Conservation (phyloP, 345 rosid species). For the Populus alba region DNA sequence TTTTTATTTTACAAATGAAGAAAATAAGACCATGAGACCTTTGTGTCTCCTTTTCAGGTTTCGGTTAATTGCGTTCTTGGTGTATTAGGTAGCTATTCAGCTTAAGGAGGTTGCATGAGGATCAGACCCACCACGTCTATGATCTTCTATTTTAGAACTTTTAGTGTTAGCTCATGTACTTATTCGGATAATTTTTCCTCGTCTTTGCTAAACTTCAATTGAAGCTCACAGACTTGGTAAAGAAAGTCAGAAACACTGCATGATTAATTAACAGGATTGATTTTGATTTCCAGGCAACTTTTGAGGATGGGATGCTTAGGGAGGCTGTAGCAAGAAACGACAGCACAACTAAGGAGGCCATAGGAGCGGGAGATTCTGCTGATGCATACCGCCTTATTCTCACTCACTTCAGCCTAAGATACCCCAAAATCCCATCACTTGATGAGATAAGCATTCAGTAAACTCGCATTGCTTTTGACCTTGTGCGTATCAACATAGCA, state of each 20-base stretch:
- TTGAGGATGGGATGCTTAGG: constrained; percentile 82
- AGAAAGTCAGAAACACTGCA: background rate
- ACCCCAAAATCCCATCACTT: constrained; percentile 79
- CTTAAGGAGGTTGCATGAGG: no score
- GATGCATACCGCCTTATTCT: constrained; percentile 75
- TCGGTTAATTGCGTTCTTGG: no score
- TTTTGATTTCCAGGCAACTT: constrained; percentile 61
- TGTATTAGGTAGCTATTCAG: no score
- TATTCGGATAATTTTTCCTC: no score
- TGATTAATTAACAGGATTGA: background rate
- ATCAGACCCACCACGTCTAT: no score
- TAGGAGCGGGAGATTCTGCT: constrained; percentile 58
- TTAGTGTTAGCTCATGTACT: no score
- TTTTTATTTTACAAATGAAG: background rate
- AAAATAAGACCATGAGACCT: no score
- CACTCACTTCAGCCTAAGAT: constrained; percentile 94
- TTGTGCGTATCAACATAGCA: constrained; percentile 87
- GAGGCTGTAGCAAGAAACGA: constrained; percentile 88
- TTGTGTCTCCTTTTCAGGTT: no score
- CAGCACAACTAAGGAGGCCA: constrained; percentile 94
- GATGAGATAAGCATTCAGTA: constrained; percentile 77
- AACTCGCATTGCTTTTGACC: constrained; percentile 82
- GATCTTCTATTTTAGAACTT: no score
- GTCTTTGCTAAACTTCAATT: no score
- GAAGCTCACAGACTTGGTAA: no score